Evolutionary conservation across 495 filamentous ascomycete species (phyloP).

Genomic region (Copromyces sp.): DNA sequence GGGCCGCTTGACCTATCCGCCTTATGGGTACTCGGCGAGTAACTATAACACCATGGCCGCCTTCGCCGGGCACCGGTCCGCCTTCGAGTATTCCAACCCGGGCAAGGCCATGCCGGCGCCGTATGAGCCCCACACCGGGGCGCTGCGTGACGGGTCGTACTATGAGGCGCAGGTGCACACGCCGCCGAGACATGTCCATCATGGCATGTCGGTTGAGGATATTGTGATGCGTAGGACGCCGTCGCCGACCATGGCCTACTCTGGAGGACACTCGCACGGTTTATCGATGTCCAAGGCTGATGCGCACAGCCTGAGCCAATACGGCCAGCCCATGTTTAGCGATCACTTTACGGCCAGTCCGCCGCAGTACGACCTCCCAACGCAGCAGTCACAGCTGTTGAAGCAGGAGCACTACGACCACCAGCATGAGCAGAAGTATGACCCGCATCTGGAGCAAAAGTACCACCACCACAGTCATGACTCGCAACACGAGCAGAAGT

Average conservation of each 20-base stretch:
- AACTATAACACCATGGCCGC: slow-evolving; percentile 22
- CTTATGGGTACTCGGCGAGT: slow-evolving; percentile 16
- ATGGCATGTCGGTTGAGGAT: slow-evolving; percentile 38
- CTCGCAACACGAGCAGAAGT: neutral
- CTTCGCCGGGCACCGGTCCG: slow-evolving; percentile 38
- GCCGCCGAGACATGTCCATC: slow-evolving; percentile 24
- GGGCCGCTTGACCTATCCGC: slow-evolving; percentile 18
- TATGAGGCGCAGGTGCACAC: slow-evolving; percentile 47
- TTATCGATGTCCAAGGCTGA: neutral
- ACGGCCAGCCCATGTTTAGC: slow-evolving; percentile 2
- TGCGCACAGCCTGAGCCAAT: slow-evolving; percentile 5
- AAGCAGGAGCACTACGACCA: neutral
- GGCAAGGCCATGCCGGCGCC: slow-evolving; percentile 46
- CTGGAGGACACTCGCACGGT: neutral
- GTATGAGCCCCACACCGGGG: slow-evolving; percentile 42
- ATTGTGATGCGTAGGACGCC: slow-evolving; percentile 38
- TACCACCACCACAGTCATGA: neutral
- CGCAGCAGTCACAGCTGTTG: neutral
- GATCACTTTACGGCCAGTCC: neutral
- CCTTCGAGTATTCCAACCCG: slow-evolving; percentile 53
- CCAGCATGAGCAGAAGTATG: neutral
- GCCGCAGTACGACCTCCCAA: neutral
- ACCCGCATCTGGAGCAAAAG: neutral
- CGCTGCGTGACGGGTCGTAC: slow-evolving; percentile 38
- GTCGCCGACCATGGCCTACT: slow-evolving; percentile 26